These are phyloP conservation scores for Coemansia sp. DNA, from an alignment of 192 early-diverging fungal species.

Conservation along the genomic window DNA sequence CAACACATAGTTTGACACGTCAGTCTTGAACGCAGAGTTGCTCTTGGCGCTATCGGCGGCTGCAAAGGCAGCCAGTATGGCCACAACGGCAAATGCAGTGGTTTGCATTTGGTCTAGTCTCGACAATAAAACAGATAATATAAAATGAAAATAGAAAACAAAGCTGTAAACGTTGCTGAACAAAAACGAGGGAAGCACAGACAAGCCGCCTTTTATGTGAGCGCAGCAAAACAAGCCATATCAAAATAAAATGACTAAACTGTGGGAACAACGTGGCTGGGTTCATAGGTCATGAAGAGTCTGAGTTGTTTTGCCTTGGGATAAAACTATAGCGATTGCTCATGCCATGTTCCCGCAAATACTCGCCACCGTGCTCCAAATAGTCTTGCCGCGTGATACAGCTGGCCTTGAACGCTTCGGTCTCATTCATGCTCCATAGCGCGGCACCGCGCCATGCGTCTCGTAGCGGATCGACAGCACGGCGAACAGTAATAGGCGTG, in stretches of 20 bases:
- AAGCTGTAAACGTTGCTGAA: neutral
- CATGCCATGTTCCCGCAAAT: constrained; percentile 79
- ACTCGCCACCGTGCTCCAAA: constrained; percentile 79
- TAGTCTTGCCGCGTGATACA: constrained; percentile 70
- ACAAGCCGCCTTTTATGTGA: neutral
- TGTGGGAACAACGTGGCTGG: neutral
- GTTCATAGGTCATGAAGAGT: neutral
- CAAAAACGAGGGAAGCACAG: neutral
- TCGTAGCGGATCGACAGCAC: constrained; percentile 66
- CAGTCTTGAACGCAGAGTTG: constrained; percentile 13
- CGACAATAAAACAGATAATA: neutral
- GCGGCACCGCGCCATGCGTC: constrained; percentile 89
- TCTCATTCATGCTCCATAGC: constrained; percentile 56
- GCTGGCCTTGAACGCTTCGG: constrained; percentile 45
- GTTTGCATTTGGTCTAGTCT: neutral
- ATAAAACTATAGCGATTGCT: constrained; percentile 62
- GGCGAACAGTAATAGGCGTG: constrained; percentile 56
- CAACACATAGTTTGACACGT: constrained; percentile 9
- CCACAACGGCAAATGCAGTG: neutral
- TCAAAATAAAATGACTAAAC: neutral
- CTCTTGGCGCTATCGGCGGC: constrained; percentile 9
- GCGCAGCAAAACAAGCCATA: neutral
- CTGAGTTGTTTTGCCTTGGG: neutral
- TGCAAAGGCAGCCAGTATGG: constrained; percentile 8
- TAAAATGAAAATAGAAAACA: neutral